Percentiles rank a stretch among this genome's conserved stretches.
Evolutionary conservation across 78 protist species (phyloP).

Genomic region (Guillardia theta): DNA sequence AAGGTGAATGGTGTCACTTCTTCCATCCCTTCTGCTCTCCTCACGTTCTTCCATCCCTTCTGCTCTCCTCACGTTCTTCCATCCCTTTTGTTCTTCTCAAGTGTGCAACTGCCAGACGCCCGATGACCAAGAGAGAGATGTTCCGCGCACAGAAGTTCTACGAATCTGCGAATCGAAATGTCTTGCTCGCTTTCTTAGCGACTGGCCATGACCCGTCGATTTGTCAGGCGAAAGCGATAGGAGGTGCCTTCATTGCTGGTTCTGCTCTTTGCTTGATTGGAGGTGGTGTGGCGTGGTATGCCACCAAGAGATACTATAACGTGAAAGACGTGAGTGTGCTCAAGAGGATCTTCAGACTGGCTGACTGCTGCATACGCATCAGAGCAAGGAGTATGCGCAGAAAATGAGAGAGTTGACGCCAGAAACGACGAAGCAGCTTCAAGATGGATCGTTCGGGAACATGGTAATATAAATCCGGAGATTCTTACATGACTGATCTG

Average conservation of each 20-base stretch:
- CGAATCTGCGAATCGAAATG: neutral
- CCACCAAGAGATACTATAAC: neutral
- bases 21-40: neutral
- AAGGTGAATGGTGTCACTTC: neutral
- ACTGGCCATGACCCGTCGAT: neutral
- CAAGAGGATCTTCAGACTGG: neutral
- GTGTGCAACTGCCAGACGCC: neutral
- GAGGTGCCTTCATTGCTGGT: neutral
- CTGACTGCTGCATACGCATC: neutral
- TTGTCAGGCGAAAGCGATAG: neutral
- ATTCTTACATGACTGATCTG: too few species aligned
- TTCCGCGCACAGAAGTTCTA: neutral
- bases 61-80: neutral
- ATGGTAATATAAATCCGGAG: too few species aligned
- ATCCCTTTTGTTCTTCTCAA: neutral
- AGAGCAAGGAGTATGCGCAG: neutral
- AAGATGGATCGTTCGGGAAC: neutral
- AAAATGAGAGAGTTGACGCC: constrained; percentile 6
- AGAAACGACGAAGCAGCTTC: neutral
- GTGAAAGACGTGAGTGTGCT: neutral
- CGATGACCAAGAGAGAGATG: constrained; percentile 16
- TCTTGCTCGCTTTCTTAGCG: neutral
- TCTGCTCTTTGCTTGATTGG: neutral
- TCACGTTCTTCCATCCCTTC: neutral
- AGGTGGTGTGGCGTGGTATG: neutral